Percentiles rank a stretch among this genome's conserved stretches.
phyloP scores from a whole-genome alignment of 2,329 filamentous ascomycete genomes.

The Thyridium curvatum region DNA sequence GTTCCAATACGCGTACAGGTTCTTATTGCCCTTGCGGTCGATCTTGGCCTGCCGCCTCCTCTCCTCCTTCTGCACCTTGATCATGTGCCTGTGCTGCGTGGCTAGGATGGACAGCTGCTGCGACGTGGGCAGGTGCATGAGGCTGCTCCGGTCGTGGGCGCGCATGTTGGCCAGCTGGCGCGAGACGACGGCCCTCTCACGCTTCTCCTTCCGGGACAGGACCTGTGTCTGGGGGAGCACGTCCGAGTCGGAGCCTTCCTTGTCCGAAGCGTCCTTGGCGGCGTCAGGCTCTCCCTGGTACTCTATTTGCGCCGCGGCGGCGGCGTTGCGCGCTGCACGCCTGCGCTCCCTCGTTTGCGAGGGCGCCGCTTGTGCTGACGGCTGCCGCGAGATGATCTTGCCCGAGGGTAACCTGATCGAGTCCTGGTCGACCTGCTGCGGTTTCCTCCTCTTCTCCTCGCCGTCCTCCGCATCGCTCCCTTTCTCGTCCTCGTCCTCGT shows the following conservation, averaged over 20 bases:
- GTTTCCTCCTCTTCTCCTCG: background rate
- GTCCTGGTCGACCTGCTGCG: conserved; percentile 14
- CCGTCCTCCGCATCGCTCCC: background rate
- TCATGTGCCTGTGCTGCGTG: conserved; percentile 17
- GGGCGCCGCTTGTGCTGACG: background rate
- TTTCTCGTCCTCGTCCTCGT: background rate
- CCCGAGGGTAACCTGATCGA: conserved; percentile 27
- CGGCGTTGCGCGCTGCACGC: background rate
- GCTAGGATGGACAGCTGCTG: conserved; percentile 20
- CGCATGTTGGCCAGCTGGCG: conserved; percentile 18
- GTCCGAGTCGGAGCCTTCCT: background rate
- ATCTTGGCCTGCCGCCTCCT: conserved; percentile 15
- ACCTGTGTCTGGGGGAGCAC: background rate
- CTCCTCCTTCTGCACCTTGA: conserved; percentile 20
- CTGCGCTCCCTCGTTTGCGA: conserved; percentile 8
- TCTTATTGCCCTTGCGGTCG: conserved; percentile 26
- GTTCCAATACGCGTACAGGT: conserved; percentile 23
- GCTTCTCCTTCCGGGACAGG: conserved; percentile 6
- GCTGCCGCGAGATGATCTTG: conserved; percentile 21
- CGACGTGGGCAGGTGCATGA: conserved; percentile 19
- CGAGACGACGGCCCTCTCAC: conserved; percentile 1
- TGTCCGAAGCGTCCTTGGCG: background rate
- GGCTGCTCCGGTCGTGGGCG: conserved; percentile 14
- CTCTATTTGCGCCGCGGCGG: conserved; percentile 1
- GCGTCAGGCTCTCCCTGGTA: too few species aligned